These are phyloP conservation scores for Paramecium primaurelia DNA, from an alignment of 73 alveolate species.

Conservation along the genomic window DNA sequence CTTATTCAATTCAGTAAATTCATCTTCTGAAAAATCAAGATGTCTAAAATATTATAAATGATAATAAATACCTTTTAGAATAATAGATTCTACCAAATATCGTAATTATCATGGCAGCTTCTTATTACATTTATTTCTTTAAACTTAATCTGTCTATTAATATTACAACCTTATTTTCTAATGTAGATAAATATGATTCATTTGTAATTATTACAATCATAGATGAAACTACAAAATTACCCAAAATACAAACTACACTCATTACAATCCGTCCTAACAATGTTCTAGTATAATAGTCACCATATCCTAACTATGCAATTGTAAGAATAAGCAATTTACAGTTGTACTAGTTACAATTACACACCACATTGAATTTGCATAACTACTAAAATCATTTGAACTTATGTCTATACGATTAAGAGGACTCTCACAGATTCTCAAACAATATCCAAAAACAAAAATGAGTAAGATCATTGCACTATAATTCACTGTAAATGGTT, in stretches of 20 bases:
- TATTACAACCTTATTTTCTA: constrained; percentile 50
- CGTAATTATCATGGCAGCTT: constrained; percentile 49
- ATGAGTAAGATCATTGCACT: constrained; percentile 64
- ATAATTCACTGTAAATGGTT: constrained; percentile 63
- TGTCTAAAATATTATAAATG: not conserved
- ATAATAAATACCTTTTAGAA: constrained; percentile 19
- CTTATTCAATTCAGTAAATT: not conserved
- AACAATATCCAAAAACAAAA: constrained; percentile 66
- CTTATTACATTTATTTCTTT: constrained; percentile 47
- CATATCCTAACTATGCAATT: constrained; percentile 78
- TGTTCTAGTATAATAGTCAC: constrained; percentile 95
- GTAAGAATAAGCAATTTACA: constrained; percentile 23
- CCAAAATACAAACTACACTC: constrained; percentile 91
- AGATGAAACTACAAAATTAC: constrained; percentile 89
- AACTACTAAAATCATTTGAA: constrained; percentile 31
- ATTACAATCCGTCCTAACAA: constrained; percentile 90
- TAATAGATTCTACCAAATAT: constrained; percentile 17
- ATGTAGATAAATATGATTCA: constrained; percentile 1
- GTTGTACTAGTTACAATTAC: constrained; percentile 91
- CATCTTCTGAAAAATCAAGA: not conserved
- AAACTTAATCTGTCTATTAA: constrained; percentile 21
- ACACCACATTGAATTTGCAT: constrained; percentile 92
- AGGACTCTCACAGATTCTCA: constrained; percentile 75
- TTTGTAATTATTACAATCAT: constrained; percentile 87
- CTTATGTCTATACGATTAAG: constrained; percentile 19